Percentiles rank a stretch among this genome's conserved stretches.
These are phyloP conservation scores for Hypoxylon sp. DNA, from an alignment of 2,329 filamentous ascomycete species.

Conservation along the genomic window DNA sequence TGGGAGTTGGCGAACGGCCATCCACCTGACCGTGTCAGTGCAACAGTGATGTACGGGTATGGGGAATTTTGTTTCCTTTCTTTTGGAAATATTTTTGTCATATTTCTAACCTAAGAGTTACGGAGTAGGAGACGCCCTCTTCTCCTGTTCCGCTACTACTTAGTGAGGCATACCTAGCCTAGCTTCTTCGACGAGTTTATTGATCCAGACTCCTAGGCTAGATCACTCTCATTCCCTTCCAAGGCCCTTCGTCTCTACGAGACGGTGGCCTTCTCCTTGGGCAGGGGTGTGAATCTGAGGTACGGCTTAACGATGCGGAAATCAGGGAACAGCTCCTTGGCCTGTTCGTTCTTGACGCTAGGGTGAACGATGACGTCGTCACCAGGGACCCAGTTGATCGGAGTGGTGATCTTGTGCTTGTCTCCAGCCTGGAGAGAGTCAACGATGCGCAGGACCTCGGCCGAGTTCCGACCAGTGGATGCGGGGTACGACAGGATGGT, in stretches of 20 bases:
- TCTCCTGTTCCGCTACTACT: background rate
- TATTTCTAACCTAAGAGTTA: background rate
- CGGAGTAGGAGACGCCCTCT: background rate
- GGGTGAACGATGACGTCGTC: conserved; percentile 95
- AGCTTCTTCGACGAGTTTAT: background rate
- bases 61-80: background rate
- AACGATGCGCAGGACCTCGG: conserved; percentile 83
- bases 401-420: conserved; percentile 89
- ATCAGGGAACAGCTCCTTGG: conserved; percentile 88
- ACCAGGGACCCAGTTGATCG: conserved; percentile 90
- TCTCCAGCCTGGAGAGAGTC: conserved; percentile 87
- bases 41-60: background rate
- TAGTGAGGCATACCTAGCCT: conserved; percentile 2
- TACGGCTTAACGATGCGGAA: conserved; percentile 79
- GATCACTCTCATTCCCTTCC: background rate
- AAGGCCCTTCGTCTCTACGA: conserved; percentile 45
- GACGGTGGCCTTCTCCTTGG: conserved; percentile 66
- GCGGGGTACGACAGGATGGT: conserved; percentile 94
- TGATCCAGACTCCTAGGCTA: background rate
- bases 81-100: background rate
- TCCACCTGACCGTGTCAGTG: background rate
- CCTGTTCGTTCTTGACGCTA: conserved; percentile 84
- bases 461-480: conserved; percentile 86
- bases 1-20: background rate
- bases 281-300: conserved; percentile 78